Conservation (phyloP, 2,329 filamentous ascomycete genomes). For the Tothia fuscella region DNA sequence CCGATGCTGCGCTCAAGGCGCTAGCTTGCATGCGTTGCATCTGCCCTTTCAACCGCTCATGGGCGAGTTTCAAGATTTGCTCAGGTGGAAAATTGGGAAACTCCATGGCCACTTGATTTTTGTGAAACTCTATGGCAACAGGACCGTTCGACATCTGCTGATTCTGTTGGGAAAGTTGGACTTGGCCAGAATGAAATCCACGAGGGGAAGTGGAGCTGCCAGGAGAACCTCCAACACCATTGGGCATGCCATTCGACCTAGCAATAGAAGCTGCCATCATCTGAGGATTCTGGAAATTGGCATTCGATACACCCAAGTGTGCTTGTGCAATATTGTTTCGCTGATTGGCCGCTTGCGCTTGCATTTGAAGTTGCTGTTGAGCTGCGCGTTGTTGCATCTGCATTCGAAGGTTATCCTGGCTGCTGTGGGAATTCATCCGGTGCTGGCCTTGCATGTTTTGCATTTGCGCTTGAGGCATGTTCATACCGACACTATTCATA, state of each 20-base stretch:
- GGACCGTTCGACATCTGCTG: conserved; percentile 41
- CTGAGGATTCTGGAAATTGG: conserved; percentile 21
- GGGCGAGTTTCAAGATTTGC: conserved; percentile 41
- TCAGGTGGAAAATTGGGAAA: conserved; percentile 42
- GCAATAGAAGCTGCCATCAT: conserved; percentile 21
- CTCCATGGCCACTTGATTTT: conserved; percentile 38
- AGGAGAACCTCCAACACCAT: conserved; percentile 10
- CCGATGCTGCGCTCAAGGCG: conserved; percentile 25
- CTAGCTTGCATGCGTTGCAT: conserved; percentile 23
- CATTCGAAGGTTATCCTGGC: conserved; percentile 24
- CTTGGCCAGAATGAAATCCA: conserved; percentile 12
- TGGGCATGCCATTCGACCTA: conserved; percentile 14
- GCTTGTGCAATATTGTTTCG: conserved; percentile 10
- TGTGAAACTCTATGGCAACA: conserved; percentile 41
- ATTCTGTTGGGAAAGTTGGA: conserved; percentile 23
- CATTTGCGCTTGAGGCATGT: conserved; percentile 58
- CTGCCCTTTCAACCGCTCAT: conserved; percentile 35
- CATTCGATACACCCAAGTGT: conserved; percentile 16
- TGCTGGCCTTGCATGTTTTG: conserved; percentile 47
- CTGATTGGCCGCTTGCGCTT: conserved; percentile 12
- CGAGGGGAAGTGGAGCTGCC: conserved; percentile 11
- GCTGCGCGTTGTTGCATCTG: conserved; percentile 22
- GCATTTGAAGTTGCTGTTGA: conserved; percentile 16
- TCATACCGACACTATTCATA: conserved; percentile 43
- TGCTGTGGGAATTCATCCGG: conserved; percentile 39